These are phyloP conservation scores for Pestalotiopsis sp. DNA, from an alignment of 2,329 filamentous ascomycete genomes.

Conservation along the genomic window DNA sequence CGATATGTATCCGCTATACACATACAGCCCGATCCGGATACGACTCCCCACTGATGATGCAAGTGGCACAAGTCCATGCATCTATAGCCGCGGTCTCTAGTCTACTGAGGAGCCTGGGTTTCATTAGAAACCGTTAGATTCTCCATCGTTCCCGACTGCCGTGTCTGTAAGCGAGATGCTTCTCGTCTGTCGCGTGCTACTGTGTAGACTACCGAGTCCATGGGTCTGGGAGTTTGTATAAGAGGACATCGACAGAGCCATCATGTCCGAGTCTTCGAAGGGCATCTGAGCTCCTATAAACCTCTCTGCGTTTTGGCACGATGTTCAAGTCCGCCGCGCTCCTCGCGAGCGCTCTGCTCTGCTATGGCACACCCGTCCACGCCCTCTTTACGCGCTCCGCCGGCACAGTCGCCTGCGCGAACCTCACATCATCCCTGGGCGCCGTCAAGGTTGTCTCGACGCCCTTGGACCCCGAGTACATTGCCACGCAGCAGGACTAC, in stretches of 20 bases:
- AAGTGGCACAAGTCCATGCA: not conserved
- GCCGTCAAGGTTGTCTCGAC: constrained; percentile 17
- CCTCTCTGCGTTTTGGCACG: not conserved
- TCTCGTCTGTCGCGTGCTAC: not conserved
- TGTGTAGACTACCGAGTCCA: no score
- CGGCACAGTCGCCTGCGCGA: constrained; percentile 8
- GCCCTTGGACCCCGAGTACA: constrained; percentile 21
- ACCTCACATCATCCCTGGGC: constrained; percentile 14
- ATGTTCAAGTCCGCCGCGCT: not conserved
- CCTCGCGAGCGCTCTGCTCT: not conserved
- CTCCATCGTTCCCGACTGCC: not conserved
- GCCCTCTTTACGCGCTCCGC: not conserved
- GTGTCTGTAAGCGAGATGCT: not conserved
- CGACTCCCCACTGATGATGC: not conserved
- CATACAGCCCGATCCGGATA: not conserved
- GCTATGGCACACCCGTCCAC: not conserved
- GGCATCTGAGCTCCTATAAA: not conserved
- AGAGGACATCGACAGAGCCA: no score
- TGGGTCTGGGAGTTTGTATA: no score
- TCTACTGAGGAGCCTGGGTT: not conserved
- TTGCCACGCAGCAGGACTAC: constrained; percentile 24
- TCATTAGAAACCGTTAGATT: not conserved
- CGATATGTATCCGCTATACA: not conserved
- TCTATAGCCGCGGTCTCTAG: not conserved
- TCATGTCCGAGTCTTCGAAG: not conserved